phyloP scores from a whole-genome alignment of 768 basidiomycete species.

The Chiua virens region DNA sequence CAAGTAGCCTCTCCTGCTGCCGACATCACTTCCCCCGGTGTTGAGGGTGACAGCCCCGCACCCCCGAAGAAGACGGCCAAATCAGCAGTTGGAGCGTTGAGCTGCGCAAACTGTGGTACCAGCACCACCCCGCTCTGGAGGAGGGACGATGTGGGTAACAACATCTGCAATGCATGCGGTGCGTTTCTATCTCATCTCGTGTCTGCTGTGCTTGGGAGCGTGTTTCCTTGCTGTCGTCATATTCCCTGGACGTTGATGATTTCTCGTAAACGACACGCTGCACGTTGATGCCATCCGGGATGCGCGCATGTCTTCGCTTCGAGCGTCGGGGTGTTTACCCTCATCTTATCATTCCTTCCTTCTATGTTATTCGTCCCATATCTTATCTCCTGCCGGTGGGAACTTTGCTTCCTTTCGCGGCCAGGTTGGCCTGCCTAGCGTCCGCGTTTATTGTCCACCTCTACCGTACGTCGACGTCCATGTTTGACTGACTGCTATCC shows the following conservation, averaged over 20 bases:
- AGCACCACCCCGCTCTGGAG: constrained; percentile 90
- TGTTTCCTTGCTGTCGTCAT: constrained; percentile 20
- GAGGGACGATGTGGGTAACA: constrained; percentile 86
- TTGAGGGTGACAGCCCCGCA: constrained; percentile 29
- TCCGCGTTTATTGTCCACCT: background rate
- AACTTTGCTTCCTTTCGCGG: constrained; percentile 17
- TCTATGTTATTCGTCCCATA: constrained; percentile 14
- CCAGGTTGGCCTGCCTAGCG: background rate
- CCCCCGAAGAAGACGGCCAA: constrained; percentile 32
- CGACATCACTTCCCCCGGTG: constrained; percentile 36
- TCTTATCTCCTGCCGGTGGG: constrained; percentile 24
- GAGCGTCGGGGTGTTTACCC: constrained; percentile 7
- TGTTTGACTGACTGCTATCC: constrained; percentile 17
- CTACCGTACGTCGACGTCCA: background rate
- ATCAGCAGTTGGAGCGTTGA: constrained; percentile 66
- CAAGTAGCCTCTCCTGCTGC: constrained; percentile 29
- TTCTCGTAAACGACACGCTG: constrained; percentile 22
- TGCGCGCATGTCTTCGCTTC: constrained; percentile 24
- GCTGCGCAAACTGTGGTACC: constrained; percentile 87
- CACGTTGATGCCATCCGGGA: constrained; percentile 28
- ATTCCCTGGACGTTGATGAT: background rate
- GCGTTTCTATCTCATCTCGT: constrained; percentile 37
- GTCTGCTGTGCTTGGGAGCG: constrained; percentile 23
- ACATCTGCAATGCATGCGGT: constrained; percentile 96
- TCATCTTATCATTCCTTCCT: constrained; percentile 23